Conservation (phyloP, 192 early-diverging fungal species). For the Helicostylum pulchrum region DNA sequence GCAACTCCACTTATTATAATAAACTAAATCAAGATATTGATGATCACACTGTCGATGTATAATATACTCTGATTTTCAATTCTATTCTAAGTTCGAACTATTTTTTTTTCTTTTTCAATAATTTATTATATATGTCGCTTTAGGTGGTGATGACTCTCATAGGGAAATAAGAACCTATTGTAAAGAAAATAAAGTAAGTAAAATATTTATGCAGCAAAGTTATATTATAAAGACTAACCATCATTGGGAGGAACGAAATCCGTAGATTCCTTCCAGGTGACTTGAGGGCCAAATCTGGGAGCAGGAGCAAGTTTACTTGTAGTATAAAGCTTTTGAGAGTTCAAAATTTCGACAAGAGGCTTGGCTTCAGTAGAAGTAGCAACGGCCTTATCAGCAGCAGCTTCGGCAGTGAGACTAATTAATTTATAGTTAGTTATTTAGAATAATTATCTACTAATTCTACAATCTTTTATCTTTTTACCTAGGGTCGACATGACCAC, state of each 20-base stretch:
- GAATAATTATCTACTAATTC: neutral
- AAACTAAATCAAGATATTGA: too few species aligned
- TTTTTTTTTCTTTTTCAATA: neutral
- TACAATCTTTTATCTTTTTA: slow-evolving; percentile 9
- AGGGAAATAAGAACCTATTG: slow-evolving; percentile 36
- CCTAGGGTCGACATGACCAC: slow-evolving; percentile 27
- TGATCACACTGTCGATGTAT: too few species aligned
- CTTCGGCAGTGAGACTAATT: slow-evolving; percentile 22
- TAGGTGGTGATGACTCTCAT: slow-evolving; percentile 22
- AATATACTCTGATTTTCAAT: too few species aligned
- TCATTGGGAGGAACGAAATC: slow-evolving; percentile 34
- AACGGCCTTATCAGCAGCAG: slow-evolving; percentile 15
- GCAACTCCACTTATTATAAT: too few species aligned
- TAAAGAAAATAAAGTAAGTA: neutral
- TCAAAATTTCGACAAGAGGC: slow-evolving; percentile 35
- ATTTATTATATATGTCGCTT: neutral
- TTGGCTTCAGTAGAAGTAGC: slow-evolving; percentile 21
- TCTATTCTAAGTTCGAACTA: too few species aligned
- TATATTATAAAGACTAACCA: slow-evolving; percentile 19
- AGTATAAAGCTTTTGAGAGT: slow-evolving; percentile 25
- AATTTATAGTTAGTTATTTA: neutral
- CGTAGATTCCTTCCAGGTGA: slow-evolving; percentile 34
- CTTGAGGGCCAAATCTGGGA: slow-evolving; percentile 28
- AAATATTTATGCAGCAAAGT: neutral
- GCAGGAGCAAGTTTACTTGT: slow-evolving; percentile 17